phyloP scores from a whole-genome alignment of 208 protist species.

The Trypanosoma boissoni region DNA sequence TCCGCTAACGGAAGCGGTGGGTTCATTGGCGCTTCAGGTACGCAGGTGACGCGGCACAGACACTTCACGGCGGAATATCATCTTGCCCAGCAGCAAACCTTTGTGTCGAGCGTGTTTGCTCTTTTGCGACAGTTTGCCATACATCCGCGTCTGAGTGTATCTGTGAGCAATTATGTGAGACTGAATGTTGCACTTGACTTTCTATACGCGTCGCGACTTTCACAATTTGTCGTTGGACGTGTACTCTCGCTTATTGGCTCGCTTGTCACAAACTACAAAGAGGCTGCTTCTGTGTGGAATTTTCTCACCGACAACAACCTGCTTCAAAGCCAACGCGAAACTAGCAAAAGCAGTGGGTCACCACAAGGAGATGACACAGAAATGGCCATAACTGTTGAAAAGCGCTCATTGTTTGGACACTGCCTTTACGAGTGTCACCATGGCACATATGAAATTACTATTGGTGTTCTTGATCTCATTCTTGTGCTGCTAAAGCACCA shows the following conservation, averaged over 20 bases:
- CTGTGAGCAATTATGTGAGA: slow-evolving; percentile 45
- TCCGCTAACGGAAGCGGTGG: no score
- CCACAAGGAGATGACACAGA: background rate
- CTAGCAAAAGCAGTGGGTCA: background rate
- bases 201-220: slow-evolving; percentile 54
- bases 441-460: slow-evolving; percentile 70
- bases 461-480: slow-evolving; percentile 77
- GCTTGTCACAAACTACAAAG: slow-evolving; percentile 52
- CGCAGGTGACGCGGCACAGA: slow-evolving; percentile 35
- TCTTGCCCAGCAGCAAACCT: slow-evolving; percentile 52
- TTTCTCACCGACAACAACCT: slow-evolving; percentile 62
- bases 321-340: slow-evolving; percentile 9
- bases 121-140: slow-evolving; percentile 72
- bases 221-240: slow-evolving; percentile 63
- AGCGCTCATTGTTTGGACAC: slow-evolving; percentile 67
- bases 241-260: slow-evolving; percentile 70
- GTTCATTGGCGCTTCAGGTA: no score
- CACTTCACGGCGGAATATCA: slow-evolving; percentile 67
- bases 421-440: slow-evolving; percentile 70
- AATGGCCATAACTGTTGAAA: slow-evolving; percentile 25
- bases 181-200: slow-evolving; percentile 63
- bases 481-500: slow-evolving; percentile 66
- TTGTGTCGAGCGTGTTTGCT: slow-evolving; percentile 70
- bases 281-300: slow-evolving; percentile 56
- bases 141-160: slow-evolving; percentile 41